Base-by-base conservation (phyloP, 1,284 basidiomycete species). In the Ceratobasidium sp. region DNA sequence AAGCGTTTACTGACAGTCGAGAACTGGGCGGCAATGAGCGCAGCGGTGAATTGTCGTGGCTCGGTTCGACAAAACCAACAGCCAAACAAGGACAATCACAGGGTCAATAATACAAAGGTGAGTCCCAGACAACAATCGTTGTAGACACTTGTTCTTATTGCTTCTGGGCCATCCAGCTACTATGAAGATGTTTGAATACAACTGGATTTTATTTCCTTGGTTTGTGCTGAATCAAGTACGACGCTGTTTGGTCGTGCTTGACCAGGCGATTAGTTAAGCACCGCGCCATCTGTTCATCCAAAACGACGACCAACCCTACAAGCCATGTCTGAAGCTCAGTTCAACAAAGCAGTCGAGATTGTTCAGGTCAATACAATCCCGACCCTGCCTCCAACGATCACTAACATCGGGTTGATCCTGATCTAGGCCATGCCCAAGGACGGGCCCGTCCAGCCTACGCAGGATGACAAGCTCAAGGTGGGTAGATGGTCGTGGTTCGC, bases 321-420 rank as follows among this genome's bases (percentile, higher is more conserved):
- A 82, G 85, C 83, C 81, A 90, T 91, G 88, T 87, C 90, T 81
- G 80, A 90, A 84, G 85, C 88, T 77, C 88, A 94, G 83, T 95
- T 95, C 86, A 86, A 95, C 76, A 93, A 92, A 85, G 95, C 95
- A 79, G 92, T 92, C 76, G 81, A 81, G 54, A 93, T 95, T 85
- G 89, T 87, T 77, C 81, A 83, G 78, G 78, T 79, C 40, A 43
- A 43, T 15, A 51, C 78, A 25, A 17, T 46, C 52, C 13, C 32
- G 15, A 64, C 13, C 8, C 25, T 1, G 34, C 32, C 13, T 40
- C 8, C 22, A 46, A 8, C 25, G 4, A 66, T 56, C 70, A 46
- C 49, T 22, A 34, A 44, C 52, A 9, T 22, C 52, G 34, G 34
- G 32, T 59, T 51, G 9, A 37, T 43, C 25, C 17, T 62, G 34